phyloP scores from a whole-genome alignment of 495 filamentous ascomycete species.

The Lindgomyces ingoldianus region DNA sequence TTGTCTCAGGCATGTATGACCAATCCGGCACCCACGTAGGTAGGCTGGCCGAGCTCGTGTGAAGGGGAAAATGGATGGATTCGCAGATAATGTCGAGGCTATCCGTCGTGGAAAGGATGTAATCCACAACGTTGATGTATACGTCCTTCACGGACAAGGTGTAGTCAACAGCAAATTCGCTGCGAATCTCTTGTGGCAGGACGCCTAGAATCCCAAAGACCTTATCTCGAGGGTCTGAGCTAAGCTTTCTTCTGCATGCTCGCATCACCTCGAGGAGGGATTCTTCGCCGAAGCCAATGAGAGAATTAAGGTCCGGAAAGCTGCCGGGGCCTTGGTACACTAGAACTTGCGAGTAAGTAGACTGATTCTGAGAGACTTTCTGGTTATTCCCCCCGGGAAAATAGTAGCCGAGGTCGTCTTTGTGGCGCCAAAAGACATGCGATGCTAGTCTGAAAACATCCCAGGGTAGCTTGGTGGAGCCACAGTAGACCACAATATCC shows the following conservation, averaged over 20 bases:
- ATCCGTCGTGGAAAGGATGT: conserved; percentile 35
- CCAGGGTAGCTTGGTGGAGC: conserved; percentile 27
- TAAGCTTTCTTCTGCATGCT: conserved; percentile 15
- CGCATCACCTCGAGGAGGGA: conserved; percentile 16
- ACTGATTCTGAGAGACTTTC: not conserved
- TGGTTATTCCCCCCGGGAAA: conserved; percentile 4
- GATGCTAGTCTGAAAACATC: conserved; percentile 16
- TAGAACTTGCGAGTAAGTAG: conserved; percentile 13
- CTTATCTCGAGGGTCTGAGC: conserved; percentile 21
- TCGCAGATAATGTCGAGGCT: conserved; percentile 33
- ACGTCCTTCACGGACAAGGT: conserved; percentile 36
- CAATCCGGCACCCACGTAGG: conserved; percentile 43
- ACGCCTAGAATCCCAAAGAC: conserved; percentile 14
- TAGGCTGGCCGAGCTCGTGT: conserved; percentile 20
- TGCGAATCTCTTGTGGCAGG: conserved; percentile 9
- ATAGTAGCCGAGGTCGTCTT: conserved; percentile 2
- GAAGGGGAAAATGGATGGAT: conserved; percentile 21
- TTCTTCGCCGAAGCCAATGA: not conserved
- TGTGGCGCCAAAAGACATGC: conserved; percentile 11
- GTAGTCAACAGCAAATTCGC: conserved; percentile 38
- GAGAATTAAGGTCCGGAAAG: conserved; percentile 2
- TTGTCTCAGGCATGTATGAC: conserved; percentile 35
- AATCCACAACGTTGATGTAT: conserved; percentile 41
- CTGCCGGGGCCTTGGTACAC: conserved; percentile 27
- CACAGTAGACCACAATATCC: conserved; percentile 39